Evolutionary conservation across 2,329 filamentous ascomycete species (phyloP), one percentile per base, ranked within the genome.

Genomic region (Xylariomycetidae sp.): DNA sequence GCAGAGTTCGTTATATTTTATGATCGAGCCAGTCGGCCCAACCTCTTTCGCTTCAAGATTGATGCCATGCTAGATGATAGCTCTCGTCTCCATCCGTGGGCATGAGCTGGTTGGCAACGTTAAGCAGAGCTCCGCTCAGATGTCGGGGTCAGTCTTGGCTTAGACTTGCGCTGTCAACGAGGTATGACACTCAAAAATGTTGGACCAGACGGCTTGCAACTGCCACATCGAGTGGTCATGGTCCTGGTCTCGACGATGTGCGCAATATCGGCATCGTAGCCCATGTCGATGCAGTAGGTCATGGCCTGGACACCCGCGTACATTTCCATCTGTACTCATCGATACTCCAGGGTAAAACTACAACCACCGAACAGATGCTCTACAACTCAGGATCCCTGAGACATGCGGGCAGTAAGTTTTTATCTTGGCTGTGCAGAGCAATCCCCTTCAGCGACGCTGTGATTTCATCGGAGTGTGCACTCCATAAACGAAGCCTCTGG

Each of bases 211-310:
- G 20, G 18, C 17, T 43, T 15, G 40, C 50, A 3, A 47, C 48
- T n/a, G 28, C 19, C 6, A 6, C 43, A 28, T n/a, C 29, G 15
- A 14, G 23, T 18, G 41, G 60, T 24, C 50, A 59, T 19, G 61
- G 63, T 28, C 52, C 56, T 19, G 53, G 49, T 14, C 64, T 79
- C 13, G 68, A 75, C 24, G 76, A 76, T 49, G 92, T 89, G 32
- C 75, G 90, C 48, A 98, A 98, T 56, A 95, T 98, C 56, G 92
- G 92, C 41, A 96, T 98, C 48, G 95, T 98, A 59, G 92, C 92
- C 39, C 92, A 98, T 60, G 95, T 98, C 45, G 92, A 96, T 78
- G 92, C 92, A 36, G 74, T 78, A 59, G 35, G 70, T 58, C 10
- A 12, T 18, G n/a, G n/a, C n/a, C n/a, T n/a, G n/a, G 18, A 24